Conservation (phyloP, 2,329 filamentous ascomycete species). For the Fusarium kyushuense region DNA sequence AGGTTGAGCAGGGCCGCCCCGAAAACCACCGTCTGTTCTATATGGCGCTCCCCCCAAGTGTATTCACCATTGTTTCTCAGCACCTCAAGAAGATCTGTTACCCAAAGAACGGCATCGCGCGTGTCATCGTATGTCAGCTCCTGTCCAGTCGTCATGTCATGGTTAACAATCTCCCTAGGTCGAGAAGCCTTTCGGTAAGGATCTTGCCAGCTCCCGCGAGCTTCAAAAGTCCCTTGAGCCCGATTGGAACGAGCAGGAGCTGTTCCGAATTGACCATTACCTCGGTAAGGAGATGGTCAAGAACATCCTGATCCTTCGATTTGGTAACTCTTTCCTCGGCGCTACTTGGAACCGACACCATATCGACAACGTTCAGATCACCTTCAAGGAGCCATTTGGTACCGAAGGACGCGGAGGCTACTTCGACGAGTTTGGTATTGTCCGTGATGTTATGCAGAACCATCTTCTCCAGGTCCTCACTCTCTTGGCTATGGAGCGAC, state of each 20-base stretch:
- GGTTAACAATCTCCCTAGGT: constrained; percentile 68
- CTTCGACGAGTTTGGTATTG: constrained; percentile 99
- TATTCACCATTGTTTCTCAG: constrained; percentile 97
- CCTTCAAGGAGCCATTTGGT: constrained; percentile 99
- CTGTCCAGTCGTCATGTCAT: not conserved
- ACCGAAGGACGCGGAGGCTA: constrained; percentile 98
- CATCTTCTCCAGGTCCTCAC: constrained; percentile 97
- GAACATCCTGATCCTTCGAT: constrained; percentile 97
- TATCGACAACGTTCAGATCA: constrained; percentile 99
- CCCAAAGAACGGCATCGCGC: constrained; percentile 87
- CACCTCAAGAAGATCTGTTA: constrained; percentile 98
- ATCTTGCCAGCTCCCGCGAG: constrained; percentile 92
- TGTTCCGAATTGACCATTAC: constrained; percentile 99
- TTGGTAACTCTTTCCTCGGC: constrained; percentile 98
- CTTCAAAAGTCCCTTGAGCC: constrained; percentile 94
- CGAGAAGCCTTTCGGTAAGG: constrained; percentile 99
- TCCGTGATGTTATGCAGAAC: constrained; percentile 99
- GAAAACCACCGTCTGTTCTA: constrained; percentile 97
- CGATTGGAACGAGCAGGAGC: constrained; percentile 98
- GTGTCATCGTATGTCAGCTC: constrained; percentile 78
- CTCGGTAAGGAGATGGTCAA: constrained; percentile 99
- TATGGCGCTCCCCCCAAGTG: constrained; percentile 97
- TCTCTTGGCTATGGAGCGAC: constrained; percentile 96
- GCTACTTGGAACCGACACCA: constrained; percentile 99
- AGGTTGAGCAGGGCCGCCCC: constrained; percentile 83